A percentile compares a stretch with the other conserved stretches of the same genome.
Conservation (phyloP, 257 asterid genomes). For the Solanum boliviense region DNA sequence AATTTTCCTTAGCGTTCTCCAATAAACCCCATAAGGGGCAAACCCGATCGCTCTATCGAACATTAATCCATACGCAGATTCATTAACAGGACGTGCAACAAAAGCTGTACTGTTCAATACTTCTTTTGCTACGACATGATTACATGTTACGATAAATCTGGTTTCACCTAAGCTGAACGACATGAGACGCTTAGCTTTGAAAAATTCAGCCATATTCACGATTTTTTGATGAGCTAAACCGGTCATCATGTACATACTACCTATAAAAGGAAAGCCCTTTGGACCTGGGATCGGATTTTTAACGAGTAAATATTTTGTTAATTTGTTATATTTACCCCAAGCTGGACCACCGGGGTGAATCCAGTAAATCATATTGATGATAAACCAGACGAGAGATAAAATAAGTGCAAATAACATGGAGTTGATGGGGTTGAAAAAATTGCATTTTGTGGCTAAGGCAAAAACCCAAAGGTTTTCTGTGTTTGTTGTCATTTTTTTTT, state of each 20-base stretch:
- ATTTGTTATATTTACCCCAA: slow-evolving; percentile 2
- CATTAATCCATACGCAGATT: slow-evolving; percentile 49
- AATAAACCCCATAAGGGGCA: slow-evolving; percentile 58
- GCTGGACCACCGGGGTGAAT: slow-evolving; percentile 4
- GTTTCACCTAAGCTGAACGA: slow-evolving; percentile 66
- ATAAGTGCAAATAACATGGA: slow-evolving; percentile 16
- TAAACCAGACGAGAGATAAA: slow-evolving; percentile 7
- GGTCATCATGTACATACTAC: slow-evolving; percentile 37
- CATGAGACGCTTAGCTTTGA: slow-evolving; percentile 42
- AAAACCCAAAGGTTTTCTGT: slow-evolving; percentile 56
- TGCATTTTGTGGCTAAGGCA: slow-evolving; percentile 42
- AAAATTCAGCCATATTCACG: slow-evolving; percentile 17
- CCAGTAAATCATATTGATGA: slow-evolving; percentile 2
- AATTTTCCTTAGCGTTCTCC: slow-evolving; percentile 62
- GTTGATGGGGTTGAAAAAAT: slow-evolving; percentile 19
- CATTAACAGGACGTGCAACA: slow-evolving; percentile 60
- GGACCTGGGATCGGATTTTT: slow-evolving; percentile 43
- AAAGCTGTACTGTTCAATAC: slow-evolving; percentile 33
- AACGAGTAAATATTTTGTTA: not conserved
- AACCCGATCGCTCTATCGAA: slow-evolving; percentile 68
- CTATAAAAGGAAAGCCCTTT: slow-evolving; percentile 41
- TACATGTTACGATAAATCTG: slow-evolving; percentile 44
- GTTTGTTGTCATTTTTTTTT: slow-evolving; percentile 7
- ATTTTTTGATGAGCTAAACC: slow-evolving; percentile 52
- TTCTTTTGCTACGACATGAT: slow-evolving; percentile 38